Conservation (phyloP, 495 filamentous ascomycete genomes). For the Endocarpon pusillum region DNA sequence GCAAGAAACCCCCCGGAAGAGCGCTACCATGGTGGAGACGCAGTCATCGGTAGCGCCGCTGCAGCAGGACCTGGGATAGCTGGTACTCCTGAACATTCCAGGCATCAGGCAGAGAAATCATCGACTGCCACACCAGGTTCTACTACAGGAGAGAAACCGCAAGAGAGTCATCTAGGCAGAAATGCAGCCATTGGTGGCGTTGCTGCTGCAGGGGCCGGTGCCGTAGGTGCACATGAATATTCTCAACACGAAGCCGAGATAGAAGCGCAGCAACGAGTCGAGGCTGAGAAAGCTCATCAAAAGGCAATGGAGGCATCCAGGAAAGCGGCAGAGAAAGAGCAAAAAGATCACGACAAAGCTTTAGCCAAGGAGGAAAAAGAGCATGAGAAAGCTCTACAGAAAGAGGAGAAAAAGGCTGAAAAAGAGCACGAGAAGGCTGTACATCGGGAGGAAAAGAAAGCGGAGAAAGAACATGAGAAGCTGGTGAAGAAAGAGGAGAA, state of each 20-base stretch:
- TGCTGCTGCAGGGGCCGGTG: slow-evolving; percentile 10
- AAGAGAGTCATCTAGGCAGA: slow-evolving; percentile 5
- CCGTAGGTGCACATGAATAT: slow-evolving; percentile 5
- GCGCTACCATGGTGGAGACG: background rate
- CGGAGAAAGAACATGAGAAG: slow-evolving; percentile 7
- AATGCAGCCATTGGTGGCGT: slow-evolving; percentile 13
- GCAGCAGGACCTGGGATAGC: no score
- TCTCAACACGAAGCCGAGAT: slow-evolving; percentile 5
- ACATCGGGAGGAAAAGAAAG: background rate
- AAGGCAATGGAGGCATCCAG: slow-evolving; percentile 8
- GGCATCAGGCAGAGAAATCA: slow-evolving; percentile 1
- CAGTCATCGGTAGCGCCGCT: slow-evolving; percentile 1
- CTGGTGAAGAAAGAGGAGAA: background rate
- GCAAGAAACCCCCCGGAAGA: no score
- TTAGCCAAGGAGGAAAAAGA: slow-evolving; percentile 12
- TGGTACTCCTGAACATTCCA: background rate
- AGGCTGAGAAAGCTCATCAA: slow-evolving; percentile 7
- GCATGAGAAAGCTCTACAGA: slow-evolving; percentile 11
- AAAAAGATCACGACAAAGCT: slow-evolving; percentile 9
- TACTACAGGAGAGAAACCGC: background rate
- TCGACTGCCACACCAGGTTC: slow-evolving; percentile 1
- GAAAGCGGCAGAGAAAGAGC: slow-evolving; percentile 8
- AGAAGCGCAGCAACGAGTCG: background rate
- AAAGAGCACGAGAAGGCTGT: background rate
- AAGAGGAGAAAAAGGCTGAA: slow-evolving; percentile 6